Base-by-base conservation (phyloP, 2,329 filamentous ascomycete species). In the Aspergillus novofumigatus region DNA sequence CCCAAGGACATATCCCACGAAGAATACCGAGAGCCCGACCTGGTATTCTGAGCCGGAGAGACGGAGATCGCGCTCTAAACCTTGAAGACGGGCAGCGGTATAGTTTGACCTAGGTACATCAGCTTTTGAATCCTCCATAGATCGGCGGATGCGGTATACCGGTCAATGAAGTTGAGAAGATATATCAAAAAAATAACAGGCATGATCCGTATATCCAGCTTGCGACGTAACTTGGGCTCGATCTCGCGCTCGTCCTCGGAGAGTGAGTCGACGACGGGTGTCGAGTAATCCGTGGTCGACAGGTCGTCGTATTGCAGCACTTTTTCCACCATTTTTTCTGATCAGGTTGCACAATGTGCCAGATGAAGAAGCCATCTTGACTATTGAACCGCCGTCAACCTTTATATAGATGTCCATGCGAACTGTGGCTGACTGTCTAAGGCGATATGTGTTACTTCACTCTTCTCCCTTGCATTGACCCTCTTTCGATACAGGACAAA, bases 1-100 rank as follows among this genome's bases (percentile, higher is more conserved):
- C 59, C 67, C 68, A 25, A 70, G 53, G 52, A 75, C 70, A 53
- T 74, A 73, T n/a, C 63, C 69, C 20, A 73, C 68, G 56, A 74
- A 74, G 29, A 74, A 67, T 28, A 75, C 67, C 4, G 69, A 70
- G 4, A 75, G 61, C 28, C 69, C 69, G 2, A 67, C 67, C 58
- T 72, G 65, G 48, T 72, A 75, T 48, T 75, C 61, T 9, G 64
- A 52, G 21, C 58, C 66, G 1, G 55, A 61, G 51, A 75, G 62
- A 5, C 65, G 57, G n/a, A 75, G 62, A 49, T 74, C 70, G n/a
- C 64, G 42, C 55, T 71, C 67, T 9, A 75, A 64, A 38, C 71
- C 69, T 49, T 73, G 69, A 29, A 74, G 65, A 35, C 67, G 67
- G 32, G 72, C 72, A 7, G 72, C 67, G 1, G 72, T 69, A 59